Percentiles rank a stretch among this genome's conserved stretches.
These are phyloP conservation scores for Moesziomyces antarcticus DNA, from an alignment of 1,284 basidiomycete genomes.

Conservation along the genomic window DNA sequence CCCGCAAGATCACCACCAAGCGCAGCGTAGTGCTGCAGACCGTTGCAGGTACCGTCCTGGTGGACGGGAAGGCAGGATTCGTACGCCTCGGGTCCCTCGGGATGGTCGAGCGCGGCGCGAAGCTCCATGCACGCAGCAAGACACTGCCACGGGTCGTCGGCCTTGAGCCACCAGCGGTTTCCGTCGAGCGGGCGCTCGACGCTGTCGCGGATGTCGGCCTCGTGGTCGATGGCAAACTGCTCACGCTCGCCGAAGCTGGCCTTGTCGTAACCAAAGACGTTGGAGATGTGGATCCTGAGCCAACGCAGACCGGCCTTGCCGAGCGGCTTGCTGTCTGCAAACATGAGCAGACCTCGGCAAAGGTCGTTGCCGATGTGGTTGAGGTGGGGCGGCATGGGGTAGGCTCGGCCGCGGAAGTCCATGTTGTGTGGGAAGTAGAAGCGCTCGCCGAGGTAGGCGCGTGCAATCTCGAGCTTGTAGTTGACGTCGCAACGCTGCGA, in stretches of 20 bases:
- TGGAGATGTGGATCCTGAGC: conserved; percentile 93
- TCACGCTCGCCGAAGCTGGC: conserved; percentile 91
- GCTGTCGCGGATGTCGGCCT: conserved; percentile 84
- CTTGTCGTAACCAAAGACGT: conserved; percentile 94
- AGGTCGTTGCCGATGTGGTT: conserved; percentile 97
- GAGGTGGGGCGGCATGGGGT: conserved; percentile 94
- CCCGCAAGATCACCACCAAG: conserved; percentile 91
- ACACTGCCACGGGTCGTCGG: conserved; percentile 98
- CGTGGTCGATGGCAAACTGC: conserved; percentile 78
- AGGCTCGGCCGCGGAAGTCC: conserved; percentile 97
- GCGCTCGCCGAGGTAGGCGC: conserved; percentile 84
- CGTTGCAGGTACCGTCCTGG: conserved; percentile 99
- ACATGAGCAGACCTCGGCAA: conserved; percentile 86
- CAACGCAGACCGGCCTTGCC: conserved; percentile 82
- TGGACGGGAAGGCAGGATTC: conserved; percentile 87
- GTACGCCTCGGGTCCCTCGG: conserved; percentile 78
- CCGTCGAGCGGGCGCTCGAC: conserved; percentile 73
- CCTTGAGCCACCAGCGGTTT: conserved; percentile 76
- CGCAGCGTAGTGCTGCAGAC: conserved; percentile 97
- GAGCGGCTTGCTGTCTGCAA: conserved; percentile 82
- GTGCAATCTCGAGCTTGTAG: conserved; percentile 96
- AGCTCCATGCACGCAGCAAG: conserved; percentile 92
- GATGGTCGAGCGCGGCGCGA: conserved; percentile 74
- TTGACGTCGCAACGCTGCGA: conserved; percentile 92
- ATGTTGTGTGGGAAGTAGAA: conserved; percentile 97